Evolutionary conservation across 2,329 filamentous ascomycete species (phyloP).

Genomic region (Didymella sp.): DNA sequence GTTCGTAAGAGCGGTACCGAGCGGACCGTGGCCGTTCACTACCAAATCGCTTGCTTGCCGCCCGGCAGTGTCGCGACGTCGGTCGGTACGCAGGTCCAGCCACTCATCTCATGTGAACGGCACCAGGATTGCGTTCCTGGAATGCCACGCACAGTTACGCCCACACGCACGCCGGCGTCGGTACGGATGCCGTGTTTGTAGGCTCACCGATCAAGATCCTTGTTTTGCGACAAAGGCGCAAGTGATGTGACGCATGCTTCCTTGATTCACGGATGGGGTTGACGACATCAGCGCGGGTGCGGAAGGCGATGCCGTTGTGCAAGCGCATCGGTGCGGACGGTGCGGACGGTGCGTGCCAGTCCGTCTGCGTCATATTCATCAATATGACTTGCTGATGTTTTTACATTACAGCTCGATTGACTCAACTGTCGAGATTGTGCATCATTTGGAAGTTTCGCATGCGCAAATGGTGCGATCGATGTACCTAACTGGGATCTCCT

Average conservation of each 20-base stretch:
- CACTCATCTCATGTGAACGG: not conserved
- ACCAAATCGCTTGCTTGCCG: not conserved
- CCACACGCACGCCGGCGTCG: not conserved
- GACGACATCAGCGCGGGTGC: constrained; percentile 12
- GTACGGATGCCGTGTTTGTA: constrained; percentile 2
- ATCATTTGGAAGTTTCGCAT: not conserved
- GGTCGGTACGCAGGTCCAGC: not conserved
- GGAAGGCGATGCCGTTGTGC: constrained; percentile 14
- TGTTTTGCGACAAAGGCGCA: not conserved
- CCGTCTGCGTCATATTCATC: constrained; percentile 23
- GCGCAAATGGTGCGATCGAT: not conserved
- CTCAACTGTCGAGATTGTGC: constrained; percentile 5
- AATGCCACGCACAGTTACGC: too few species aligned
- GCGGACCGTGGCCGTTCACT: constrained; percentile 12
- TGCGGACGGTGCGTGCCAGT: constrained; percentile 27
- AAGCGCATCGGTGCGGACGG: constrained; percentile 23
- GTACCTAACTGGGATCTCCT: not conserved
- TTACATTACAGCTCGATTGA: not conserved
- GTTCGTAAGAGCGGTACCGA: constrained; percentile 10
- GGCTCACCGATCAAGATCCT: constrained; percentile 7
- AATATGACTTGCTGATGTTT: constrained; percentile 21
- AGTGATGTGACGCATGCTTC: not conserved
- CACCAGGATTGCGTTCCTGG: not conserved
- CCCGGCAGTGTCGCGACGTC: not conserved
- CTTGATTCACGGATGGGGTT: constrained; percentile 1